These are phyloP conservation scores for Halophytophthora batemanensis DNA, from an alignment of 352 stramenopile species.

Conservation along the genomic window DNA sequence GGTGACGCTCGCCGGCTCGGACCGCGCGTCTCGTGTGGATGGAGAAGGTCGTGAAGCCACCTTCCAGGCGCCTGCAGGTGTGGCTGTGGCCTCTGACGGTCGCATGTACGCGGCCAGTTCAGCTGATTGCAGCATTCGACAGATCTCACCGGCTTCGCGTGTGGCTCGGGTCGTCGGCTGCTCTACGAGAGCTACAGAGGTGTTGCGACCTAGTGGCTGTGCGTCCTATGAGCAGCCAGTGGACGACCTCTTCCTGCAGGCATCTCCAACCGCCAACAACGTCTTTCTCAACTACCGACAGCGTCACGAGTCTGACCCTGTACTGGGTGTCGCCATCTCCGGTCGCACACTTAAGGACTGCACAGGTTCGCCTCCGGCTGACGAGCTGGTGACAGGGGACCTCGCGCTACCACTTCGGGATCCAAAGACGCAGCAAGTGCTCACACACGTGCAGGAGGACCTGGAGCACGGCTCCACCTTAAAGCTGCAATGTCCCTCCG, in stretches of 20 bases:
- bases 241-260: conserved; percentile 82
- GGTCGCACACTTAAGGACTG: conserved; percentile 88
- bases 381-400: conserved; percentile 75
- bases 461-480: conserved; percentile 85
- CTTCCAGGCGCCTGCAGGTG: conserved; percentile 85
- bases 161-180: conserved; percentile 76
- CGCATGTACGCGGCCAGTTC: conserved; percentile 91
- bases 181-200: conserved; percentile 69
- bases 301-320: conserved; percentile 34
- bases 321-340: conserved; percentile 43
- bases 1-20: conserved; percentile 88
- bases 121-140: conserved; percentile 85
- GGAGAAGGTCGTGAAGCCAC: conserved; percentile 84
- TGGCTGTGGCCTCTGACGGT: conserved; percentile 87
- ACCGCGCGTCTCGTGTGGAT: conserved; percentile 67
- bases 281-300: conserved; percentile 92
- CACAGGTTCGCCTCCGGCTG: conserved; percentile 85
- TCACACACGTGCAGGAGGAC: conserved; percentile 73
- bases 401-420: conserved; percentile 38
- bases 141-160: conserved; percentile 66
- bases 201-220: conserved; percentile 91
- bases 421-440: conserved; percentile 11
- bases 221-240: conserved; percentile 92
- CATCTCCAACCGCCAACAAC: conserved; percentile 81
- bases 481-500: conserved; percentile 72